Percentiles rank a stretch among this genome's conserved stretches.
These are phyloP conservation scores for Melastoma candidum DNA, from an alignment of 441 rosid species.

Conservation along the genomic window DNA sequence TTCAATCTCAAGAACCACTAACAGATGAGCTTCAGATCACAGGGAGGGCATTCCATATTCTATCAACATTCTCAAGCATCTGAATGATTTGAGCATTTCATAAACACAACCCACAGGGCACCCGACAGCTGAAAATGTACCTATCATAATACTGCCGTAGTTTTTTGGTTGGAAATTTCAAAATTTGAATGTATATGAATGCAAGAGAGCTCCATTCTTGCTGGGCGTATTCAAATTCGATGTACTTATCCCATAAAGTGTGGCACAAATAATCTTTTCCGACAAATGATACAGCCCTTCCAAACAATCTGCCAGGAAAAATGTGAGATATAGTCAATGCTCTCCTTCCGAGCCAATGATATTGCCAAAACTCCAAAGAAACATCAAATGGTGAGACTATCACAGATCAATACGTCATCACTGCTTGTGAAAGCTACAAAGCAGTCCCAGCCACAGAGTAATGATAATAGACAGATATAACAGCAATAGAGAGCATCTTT, in stretches of 20 bases:
- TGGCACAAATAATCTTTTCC: slow-evolving; percentile 75
- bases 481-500: too few relatives aligned
- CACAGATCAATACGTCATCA: too few relatives aligned
- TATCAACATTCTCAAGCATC: too few relatives aligned
- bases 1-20: too few relatives aligned
- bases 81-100: neutral
- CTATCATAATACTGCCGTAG: slow-evolving; percentile 53
- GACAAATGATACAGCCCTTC: slow-evolving; percentile 64
- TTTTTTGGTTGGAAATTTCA: slow-evolving; percentile 73
- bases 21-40: too few relatives aligned
- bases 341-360: neutral
- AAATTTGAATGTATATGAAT: slow-evolving; percentile 46
- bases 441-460: too few relatives aligned
- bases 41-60: too few relatives aligned
- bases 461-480: too few relatives aligned
- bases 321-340: slow-evolving; percentile 1
- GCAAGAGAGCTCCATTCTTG: slow-evolving; percentile 71
- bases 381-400: too few relatives aligned
- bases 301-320: slow-evolving; percentile 48
- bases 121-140: slow-evolving; percentile 25
- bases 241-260: slow-evolving; percentile 70
- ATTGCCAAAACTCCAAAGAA: neutral
- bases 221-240: slow-evolving; percentile 51
- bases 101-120: neutral
- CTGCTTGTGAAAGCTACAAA: too few relatives aligned